Evolutionary conservation across 2,329 filamentous ascomycete species (phyloP), one percentile per base, ranked within the genome.

Genomic region (Paraphaeosphaeria minitans): DNA sequence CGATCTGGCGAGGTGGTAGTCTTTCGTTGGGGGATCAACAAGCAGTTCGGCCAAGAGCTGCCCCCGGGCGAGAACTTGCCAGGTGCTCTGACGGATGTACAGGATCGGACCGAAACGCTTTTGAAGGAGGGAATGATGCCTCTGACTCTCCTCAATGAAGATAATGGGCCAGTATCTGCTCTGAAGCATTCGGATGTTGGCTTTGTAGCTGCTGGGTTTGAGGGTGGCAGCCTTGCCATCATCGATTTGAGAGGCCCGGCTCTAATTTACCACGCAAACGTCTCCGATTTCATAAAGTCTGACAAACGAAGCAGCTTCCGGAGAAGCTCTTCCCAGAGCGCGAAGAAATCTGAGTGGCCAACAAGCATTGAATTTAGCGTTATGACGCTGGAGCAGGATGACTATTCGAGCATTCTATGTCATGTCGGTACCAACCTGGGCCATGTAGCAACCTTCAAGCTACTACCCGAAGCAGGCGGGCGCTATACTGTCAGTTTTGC

Each of bases 401-500:
- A 92, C 64, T 99, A 96, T 74, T 98, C 95, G 1, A 97, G 93
- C 70, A 96, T 99, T 57, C 87, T 89, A 58, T 90, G 95, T 65
- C 96, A 98, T 66, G 91, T 96, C 1, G 95, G 95, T 21, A 98
- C 95, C 0, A 93, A 89, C 65, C 77, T 87, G 31, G 95, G 95
- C 42, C 92, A 91, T 68, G 81, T 98, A 19, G 87, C 89, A 7
- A 98, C 94, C 0, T 94, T 98, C 79, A 97, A 97, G 79, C 82
- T 99, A 22, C 80, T 98, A 2, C 95, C 95, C 0, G 84, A 89
- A 14, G 70, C 80, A 10, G 85, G 84, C 54, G 85, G 88, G 4
- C 84, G 87, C 12, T 98, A 96, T 75, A 83, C 85, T 12, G 91
- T 87, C 13, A 85, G 89, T 56, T 84, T 89, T 51, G 90, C 85